Evolutionary conservation across 352 stramenopile species (phyloP), one percentile per base, ranked within the genome.

Genomic region (Pythium guiyangense): DNA sequence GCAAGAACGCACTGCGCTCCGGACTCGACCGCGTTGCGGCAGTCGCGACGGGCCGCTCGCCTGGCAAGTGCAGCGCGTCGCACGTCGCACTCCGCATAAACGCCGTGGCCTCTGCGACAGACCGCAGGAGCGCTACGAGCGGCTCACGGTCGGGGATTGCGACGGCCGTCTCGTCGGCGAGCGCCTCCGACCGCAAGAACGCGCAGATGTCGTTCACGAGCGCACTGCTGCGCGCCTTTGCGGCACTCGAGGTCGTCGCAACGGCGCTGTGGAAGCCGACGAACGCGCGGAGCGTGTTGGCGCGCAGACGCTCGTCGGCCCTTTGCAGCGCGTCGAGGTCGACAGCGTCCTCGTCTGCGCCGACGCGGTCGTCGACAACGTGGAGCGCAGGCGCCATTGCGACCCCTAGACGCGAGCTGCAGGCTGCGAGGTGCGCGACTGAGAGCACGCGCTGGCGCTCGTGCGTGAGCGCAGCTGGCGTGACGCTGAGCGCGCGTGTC

Each of bases 1-100:
- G 43, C 29, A 86, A 34, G 3, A 86, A 55, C 31, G 63, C 71
- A 18, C 37, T 14, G 17, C 37, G 37, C 12, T 18, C 9, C 14
- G 69, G 57, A 2, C 40, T 42, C 39, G 9, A 18, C 15, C 17
- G 26, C 12, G 31, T 34, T 35, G 67, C 40, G 22, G 22, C 22
- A 14, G 31, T 34, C 22, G 66, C 55, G 25, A 62, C 48, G 6
- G 74, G 77, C 34, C 80, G 76, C 50, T 91, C 80, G 27, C 70
- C 77, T 29, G 49, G 54, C 0, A 61, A 52, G 49, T 91, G 80
- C 15, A 91, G 52, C 27, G 69, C 67, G 37, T 79, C 73, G 50
- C 80, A 91, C 4, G 72, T 73, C 49, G 71, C 62, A 60, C 80
- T 91, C n/a, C 55, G 70, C 78, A 91, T 86, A 49, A 91, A 91